Conservation (phyloP, 2,329 filamentous ascomycete species). For the Endoconidiophora laricicola region DNA sequence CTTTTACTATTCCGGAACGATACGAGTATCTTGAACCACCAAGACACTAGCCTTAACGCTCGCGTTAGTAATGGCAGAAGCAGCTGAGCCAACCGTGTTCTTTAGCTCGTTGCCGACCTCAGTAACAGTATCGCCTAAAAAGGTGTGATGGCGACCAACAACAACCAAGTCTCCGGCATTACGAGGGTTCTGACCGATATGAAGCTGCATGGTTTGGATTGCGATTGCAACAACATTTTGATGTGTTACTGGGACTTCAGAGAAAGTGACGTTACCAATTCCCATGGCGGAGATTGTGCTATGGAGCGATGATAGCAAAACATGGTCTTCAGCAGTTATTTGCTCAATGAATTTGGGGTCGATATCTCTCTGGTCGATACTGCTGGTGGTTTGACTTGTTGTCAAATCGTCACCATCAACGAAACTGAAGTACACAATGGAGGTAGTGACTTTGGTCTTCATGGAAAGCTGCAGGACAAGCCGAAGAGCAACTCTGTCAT, state of each 20-base stretch:
- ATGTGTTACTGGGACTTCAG: slow-evolving; percentile 6
- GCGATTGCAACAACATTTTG: slow-evolving; percentile 1
- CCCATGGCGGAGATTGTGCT: slow-evolving; percentile 3
- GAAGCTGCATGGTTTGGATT: neutral
- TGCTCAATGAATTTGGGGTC: slow-evolving; percentile 3
- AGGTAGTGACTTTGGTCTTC: slow-evolving; percentile 63
- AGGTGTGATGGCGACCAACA: slow-evolving; percentile 5
- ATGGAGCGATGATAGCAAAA: slow-evolving; percentile 8
- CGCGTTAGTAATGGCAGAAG: neutral
- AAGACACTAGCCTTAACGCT: slow-evolving; percentile 8
- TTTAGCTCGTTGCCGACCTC: slow-evolving; percentile 11
- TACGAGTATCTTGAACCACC: slow-evolving; percentile 6
- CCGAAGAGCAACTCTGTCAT: slow-evolving; percentile 64
- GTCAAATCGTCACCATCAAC: slow-evolving; percentile 12
- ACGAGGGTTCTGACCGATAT: slow-evolving; percentile 8
- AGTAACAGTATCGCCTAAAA: slow-evolving; percentile 3
- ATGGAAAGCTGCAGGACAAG: slow-evolving; percentile 72
- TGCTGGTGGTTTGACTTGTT: neutral
- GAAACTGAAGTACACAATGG: slow-evolving; percentile 38
- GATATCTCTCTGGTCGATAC: neutral
- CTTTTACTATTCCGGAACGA: neutral
- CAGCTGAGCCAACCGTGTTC: slow-evolving; percentile 7
- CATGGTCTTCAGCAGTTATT: slow-evolving; percentile 6
- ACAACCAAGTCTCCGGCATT: slow-evolving; percentile 11
- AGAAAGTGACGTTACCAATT: slow-evolving; percentile 5